phyloP scores from a whole-genome alignment of 805 yeast genomes.

The Candida boidinii region DNA sequence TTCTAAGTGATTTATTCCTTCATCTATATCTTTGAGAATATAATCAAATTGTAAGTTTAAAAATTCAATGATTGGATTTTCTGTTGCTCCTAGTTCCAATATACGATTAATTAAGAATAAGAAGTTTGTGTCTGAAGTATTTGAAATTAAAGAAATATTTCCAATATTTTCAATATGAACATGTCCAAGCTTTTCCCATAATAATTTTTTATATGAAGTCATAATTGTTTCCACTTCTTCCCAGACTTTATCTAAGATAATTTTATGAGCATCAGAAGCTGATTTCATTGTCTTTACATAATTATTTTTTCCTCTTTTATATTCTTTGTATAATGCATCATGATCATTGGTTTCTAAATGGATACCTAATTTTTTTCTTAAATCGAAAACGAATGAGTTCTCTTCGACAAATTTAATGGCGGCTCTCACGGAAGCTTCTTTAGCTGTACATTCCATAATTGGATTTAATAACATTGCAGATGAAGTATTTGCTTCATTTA shows the following conservation, averaged over 20 bases:
- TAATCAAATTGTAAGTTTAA: constrained; percentile 38
- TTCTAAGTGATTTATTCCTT: constrained; percentile 31
- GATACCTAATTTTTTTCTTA: constrained; percentile 40
- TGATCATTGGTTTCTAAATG: constrained; percentile 44
- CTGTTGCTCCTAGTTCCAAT: constrained; percentile 52
- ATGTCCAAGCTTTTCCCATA: constrained; percentile 42
- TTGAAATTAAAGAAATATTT: not conserved
- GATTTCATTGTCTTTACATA: constrained; percentile 7
- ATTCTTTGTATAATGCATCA: constrained; percentile 47
- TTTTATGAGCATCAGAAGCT: constrained; percentile 5
- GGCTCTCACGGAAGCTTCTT: constrained; percentile 38
- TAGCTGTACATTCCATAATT: constrained; percentile 39
- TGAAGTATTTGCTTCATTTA: constrained; percentile 38
- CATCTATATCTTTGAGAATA: constrained; percentile 30
- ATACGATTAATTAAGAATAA: constrained; percentile 42
- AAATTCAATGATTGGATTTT: constrained; percentile 59
- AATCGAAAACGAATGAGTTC: constrained; percentile 44
- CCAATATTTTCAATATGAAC: constrained; percentile 21
- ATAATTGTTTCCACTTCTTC: constrained; percentile 43
- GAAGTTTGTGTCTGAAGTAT: constrained; percentile 18
- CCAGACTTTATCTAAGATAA: constrained; percentile 46
- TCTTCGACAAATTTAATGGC: constrained; percentile 44
- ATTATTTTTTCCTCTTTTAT: constrained; percentile 34
- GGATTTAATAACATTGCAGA: constrained; percentile 53
- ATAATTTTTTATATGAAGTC: constrained; percentile 40